Evolutionary conservation across 2,329 filamentous ascomycete species (phyloP).

Genomic region (Botrytis pseudocinerea): DNA sequence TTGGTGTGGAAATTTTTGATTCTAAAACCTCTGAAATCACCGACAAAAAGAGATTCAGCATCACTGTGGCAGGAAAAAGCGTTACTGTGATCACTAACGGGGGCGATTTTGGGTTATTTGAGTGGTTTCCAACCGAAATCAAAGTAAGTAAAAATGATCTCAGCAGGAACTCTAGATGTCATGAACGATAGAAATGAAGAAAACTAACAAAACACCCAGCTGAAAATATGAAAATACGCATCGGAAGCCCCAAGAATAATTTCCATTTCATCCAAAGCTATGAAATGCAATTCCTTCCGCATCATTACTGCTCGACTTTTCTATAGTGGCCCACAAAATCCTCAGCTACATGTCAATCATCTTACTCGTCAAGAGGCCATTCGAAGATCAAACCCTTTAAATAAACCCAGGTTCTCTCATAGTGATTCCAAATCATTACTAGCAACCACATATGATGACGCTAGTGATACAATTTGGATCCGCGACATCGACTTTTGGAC

Average conservation of each 20-base stretch:
- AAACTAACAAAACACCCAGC: neutral
- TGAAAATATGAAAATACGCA: neutral
- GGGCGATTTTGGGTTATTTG: neutral
- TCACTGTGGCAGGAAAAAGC: too few species aligned
- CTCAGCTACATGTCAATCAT: neutral
- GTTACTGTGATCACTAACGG: too few species aligned
- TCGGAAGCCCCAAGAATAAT: neutral
- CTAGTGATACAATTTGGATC: neutral
- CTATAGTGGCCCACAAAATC: neutral
- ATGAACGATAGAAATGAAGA: neutral
- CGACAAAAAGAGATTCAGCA: neutral
- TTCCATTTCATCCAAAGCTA: neutral
- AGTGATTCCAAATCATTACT: neutral
- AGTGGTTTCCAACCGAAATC: neutral
- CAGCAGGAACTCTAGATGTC: neutral
- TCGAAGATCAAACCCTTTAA: neutral
- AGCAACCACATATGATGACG: neutral
- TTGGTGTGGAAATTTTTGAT: too few species aligned
- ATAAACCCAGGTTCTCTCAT: neutral
- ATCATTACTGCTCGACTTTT: neutral
- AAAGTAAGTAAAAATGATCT: neutral
- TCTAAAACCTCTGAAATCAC: neutral
- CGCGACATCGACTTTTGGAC: neutral
- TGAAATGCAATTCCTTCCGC: too few species aligned
- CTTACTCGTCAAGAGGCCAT: neutral